A percentile compares a stretch with the other conserved stretches of the same genome.
phyloP scores from a whole-genome alignment of 2,329 filamentous ascomycete species.

The Exophiala aquamarina region DNA sequence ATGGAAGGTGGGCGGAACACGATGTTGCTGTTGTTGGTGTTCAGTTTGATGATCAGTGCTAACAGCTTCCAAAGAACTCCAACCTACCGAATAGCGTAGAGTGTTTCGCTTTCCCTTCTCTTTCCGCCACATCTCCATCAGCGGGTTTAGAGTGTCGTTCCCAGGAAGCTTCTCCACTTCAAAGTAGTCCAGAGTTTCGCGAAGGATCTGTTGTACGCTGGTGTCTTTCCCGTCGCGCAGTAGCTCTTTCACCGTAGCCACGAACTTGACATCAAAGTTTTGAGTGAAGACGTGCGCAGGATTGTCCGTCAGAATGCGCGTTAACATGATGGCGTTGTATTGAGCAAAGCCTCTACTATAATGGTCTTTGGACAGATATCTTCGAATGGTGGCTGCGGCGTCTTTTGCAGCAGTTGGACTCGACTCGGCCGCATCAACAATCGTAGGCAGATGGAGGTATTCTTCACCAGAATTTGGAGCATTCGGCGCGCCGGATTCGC shows the following conservation, averaged over 20 bases:
- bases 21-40: conserved; percentile 18
- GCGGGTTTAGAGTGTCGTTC: conserved; percentile 68
- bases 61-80: conserved; percentile 17
- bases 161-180: conserved; percentile 68
- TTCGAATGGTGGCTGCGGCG: conserved; percentile 77
- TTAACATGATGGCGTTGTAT: conserved; percentile 95
- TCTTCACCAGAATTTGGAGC: conserved; percentile 70
- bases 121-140: conserved; percentile 85
- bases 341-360: conserved; percentile 67
- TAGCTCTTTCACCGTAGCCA: conserved; percentile 71
- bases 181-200: conserved; percentile 81
- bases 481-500: conserved; percentile 64
- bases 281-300: conserved; percentile 88
- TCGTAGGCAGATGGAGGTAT: conserved; percentile 85
- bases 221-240: conserved; percentile 70
- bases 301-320: conserved; percentile 89
- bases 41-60: conserved; percentile 26
- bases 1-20: conserved; percentile 13
- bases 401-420: conserved; percentile 82
- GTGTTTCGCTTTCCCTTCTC: conserved; percentile 70
- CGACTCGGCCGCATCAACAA: conserved; percentile 93
- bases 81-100: conserved; percentile 26
- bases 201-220: conserved; percentile 78
- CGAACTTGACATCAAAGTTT: conserved; percentile 83
- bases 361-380: conserved; percentile 75